Percentiles rank a stretch among this genome's conserved stretches.
phyloP scores from a whole-genome alignment of 768 basidiomycete genomes.

The Mycena galericulata region DNA sequence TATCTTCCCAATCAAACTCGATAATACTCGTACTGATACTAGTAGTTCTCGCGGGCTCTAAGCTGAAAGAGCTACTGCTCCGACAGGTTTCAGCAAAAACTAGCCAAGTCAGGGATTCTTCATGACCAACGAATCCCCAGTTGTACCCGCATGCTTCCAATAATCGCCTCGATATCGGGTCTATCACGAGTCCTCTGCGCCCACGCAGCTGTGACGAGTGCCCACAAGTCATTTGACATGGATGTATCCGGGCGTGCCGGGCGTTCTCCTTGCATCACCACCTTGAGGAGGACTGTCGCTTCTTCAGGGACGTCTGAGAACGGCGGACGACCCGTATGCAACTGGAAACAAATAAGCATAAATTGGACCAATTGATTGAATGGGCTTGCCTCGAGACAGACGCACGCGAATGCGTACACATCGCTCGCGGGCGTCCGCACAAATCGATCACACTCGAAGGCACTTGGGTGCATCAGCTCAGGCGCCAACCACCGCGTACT shows the following conservation, averaged over 20 bases:
- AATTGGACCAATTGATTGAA: no score
- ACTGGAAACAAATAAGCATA: neutral
- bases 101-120: no score
- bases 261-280: slow-evolving; percentile 1
- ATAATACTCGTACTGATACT: no score
- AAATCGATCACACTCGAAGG: neutral
- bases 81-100: no score
- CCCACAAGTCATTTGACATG: slow-evolving; percentile 12
- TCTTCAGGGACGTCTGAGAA: neutral
- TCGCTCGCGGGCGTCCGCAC: neutral
- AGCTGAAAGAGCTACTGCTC: no score
- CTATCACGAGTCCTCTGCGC: neutral
- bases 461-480: neutral
- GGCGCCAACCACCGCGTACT: slow-evolving; percentile 10
- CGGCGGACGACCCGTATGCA: slow-evolving; percentile 2
- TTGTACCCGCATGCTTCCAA: neutral
- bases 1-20: no score
- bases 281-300: neutral
- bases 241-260: neutral
- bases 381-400: neutral
- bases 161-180: neutral
- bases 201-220: slow-evolving; percentile 12
- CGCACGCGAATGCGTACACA: slow-evolving; percentile 9
- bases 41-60: no score
- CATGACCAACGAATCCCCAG: no score